A percentile compares a stretch with the other conserved stretches of the same genome.
phyloP scores from a whole-genome alignment of 257 asterid species.

The Plantago elongata region DNA sequence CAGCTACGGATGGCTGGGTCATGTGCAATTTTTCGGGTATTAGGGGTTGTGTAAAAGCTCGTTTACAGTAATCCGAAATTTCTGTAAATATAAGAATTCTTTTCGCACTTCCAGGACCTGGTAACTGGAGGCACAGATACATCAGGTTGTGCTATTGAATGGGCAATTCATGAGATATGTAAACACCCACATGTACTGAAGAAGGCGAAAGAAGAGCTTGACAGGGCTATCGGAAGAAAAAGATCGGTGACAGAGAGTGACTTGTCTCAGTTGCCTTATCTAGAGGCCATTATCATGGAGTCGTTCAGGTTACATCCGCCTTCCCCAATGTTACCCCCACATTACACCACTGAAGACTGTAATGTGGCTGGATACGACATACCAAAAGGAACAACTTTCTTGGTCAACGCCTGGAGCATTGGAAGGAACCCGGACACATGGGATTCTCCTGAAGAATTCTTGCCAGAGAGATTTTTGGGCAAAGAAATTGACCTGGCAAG shows the following conservation, averaged over 20 bases:
- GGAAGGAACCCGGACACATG: conserved; percentile 9
- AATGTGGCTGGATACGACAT: conserved; percentile 17
- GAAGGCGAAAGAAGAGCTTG: conserved; percentile 27
- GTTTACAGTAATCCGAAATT: no score
- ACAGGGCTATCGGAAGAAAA: conserved; percentile 19
- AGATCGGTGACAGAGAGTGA: conserved; percentile 28
- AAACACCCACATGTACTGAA: conserved; percentile 5
- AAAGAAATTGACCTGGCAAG: conserved; percentile 12
- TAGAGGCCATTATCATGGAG: conserved; percentile 23
- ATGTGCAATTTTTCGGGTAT: no score
- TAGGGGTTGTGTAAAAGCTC: no score
- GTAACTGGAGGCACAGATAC: conserved; percentile 23
- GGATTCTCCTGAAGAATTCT: conserved; percentile 2
- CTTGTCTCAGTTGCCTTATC: conserved; percentile 4
- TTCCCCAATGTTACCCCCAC: conserved; percentile 17
- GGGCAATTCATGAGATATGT: conserved; percentile 26
- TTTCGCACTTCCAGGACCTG: conserved; percentile 9
- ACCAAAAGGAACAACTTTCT: conserved; percentile 12
- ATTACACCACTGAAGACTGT: conserved; percentile 21
- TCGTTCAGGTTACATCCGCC: conserved; percentile 25
- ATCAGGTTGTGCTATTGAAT: conserved; percentile 14
- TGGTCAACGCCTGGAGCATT: conserved; percentile 16
- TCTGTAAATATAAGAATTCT: no score
- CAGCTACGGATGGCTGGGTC: no score
- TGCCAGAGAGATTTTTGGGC: conserved; percentile 20